Base-by-base conservation (phyloP, 495 filamentous ascomycete species). In the Pseudevernia furfuracea region DNA sequence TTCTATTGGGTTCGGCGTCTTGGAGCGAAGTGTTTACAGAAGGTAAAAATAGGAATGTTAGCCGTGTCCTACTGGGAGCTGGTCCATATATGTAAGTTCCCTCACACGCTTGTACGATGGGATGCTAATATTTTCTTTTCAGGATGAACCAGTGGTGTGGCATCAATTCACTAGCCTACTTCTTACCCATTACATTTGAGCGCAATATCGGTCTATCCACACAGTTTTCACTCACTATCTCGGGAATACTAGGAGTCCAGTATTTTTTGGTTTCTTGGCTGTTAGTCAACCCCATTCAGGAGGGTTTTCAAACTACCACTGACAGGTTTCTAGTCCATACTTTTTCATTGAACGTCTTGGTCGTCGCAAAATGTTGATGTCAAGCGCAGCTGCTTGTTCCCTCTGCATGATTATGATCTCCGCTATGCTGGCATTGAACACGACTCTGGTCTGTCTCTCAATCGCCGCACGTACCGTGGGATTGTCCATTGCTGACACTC, bases 301-400 rank as follows among this genome's bases (percentile, higher is more conserved):
- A 34, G 58, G 8, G 12, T 32, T 17, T 8, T 37, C 3, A 44
- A 28, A 36, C 17, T 14, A 37, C 7, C 9, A 1, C 36, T 62
- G 23, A 59, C 63, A 21, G n/a, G 15, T 4, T 28, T 17, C 30
- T 15, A 68, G 67, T 15, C 68, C 81, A 5, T 80, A 84, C 70
- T 76, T 80, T 55, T 76, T 78, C 25, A 81, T 85, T 61, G 81
- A 84, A 65, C 73, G 76, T 1, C 73, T 81, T 56, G 82, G 82
- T 7, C 81, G 82, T n/a, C 77, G 82, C 12, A 76, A 73, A 10
- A 73, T 81, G n/a, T 77, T 85, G 69, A 79, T 85, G 36, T 70
- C 80, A 61, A 79, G 76, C 38, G 79, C 79, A n/a, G 69, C 72
- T 3, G 83, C 81, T 41, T 81, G 82, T 74, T 72, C 69, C 21